Evolutionary conservation across 345 rosid species (phyloP), one percentile per base, ranked within the genome.

Genomic region (Linum trigynum): DNA sequence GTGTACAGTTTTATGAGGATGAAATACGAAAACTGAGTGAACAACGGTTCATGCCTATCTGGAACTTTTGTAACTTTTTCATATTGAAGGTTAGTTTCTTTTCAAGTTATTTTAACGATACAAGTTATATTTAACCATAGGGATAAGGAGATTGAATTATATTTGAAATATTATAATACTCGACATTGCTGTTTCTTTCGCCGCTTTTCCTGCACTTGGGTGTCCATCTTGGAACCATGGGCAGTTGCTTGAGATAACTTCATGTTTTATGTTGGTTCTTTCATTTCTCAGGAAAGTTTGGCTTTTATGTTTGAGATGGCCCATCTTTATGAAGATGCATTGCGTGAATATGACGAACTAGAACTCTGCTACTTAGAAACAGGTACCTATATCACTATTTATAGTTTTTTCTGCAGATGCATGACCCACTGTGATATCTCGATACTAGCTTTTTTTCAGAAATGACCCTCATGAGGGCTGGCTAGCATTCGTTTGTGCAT

Each of bases 301-400:
- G 99, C 99, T 67, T 94, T 94, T 79, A 88, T 90, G 83, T 88
- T 94, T 82, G 99, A 94, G 80, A 88, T 94, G 92, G 90, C 97
- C 71, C 84, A 88, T 72, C 92, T 94, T 77, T 82, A 88, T 72
- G 99, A 94, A 73, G 99, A 94, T 76, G 99, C 97, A 50, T 69
- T 94, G 59, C 88, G 97, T 64, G 97, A 94, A 81, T 94, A 94
- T 72, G 99, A 94, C 62, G 99, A 90, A 75, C 67, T 94, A 72
- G 99, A 94, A 77, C 87, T 86, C 65, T 90, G 99, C 84, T 90
- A 86, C 80, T 75, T 78, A 79, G 99, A 94, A 82, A 90, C 97
- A 81, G 96, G 97, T 94, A 74, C 32, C 36, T 57, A 67, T 37
- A 61, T 37, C 16, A 38, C 48, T 5, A 17, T 17, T 17, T 57